A percentile compares a stretch with the other conserved stretches of the same genome.
Conservation (phyloP, 768 basidiomycete species). For the Mycena rosella region DNA sequence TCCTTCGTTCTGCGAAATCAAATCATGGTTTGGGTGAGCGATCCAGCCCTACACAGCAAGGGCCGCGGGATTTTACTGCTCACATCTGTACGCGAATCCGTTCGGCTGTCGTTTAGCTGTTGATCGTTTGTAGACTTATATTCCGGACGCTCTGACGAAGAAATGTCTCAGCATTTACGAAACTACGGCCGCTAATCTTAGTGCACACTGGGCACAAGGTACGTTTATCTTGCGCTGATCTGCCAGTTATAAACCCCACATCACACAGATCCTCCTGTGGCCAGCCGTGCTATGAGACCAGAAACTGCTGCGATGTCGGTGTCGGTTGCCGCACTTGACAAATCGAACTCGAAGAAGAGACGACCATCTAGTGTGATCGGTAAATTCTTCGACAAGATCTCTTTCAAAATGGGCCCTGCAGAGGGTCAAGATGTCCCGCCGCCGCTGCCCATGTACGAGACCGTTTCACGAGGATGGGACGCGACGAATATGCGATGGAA, state of each 20-base stretch:
- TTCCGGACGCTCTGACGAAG: not conserved
- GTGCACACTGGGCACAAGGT: no score
- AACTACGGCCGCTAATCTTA: not conserved
- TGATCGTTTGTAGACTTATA: slow-evolving; percentile 4
- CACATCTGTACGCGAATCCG: not conserved
- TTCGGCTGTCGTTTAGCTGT: not conserved
- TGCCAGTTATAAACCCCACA: not conserved
- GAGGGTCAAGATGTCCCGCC: not conserved
- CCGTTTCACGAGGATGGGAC: not conserved
- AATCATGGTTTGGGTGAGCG: slow-evolving; percentile 3
- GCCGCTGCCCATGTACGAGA: not conserved
- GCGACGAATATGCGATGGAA: not conserved
- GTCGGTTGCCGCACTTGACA: not conserved
- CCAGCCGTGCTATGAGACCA: not conserved
- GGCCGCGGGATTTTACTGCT: not conserved
- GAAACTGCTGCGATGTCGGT: not conserved
- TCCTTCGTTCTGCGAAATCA: slow-evolving; percentile 12
- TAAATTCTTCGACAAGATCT: not conserved
- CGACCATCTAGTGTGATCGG: not conserved
- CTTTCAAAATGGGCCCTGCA: not conserved
- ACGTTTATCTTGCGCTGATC: not conserved
- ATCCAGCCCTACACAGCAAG: not conserved
- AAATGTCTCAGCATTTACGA: slow-evolving; percentile 5
- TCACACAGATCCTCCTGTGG: not conserved
- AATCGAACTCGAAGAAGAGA: not conserved